phyloP scores from a whole-genome alignment of 805 yeast species.

The Wickerhamiella azymoides region DNA sequence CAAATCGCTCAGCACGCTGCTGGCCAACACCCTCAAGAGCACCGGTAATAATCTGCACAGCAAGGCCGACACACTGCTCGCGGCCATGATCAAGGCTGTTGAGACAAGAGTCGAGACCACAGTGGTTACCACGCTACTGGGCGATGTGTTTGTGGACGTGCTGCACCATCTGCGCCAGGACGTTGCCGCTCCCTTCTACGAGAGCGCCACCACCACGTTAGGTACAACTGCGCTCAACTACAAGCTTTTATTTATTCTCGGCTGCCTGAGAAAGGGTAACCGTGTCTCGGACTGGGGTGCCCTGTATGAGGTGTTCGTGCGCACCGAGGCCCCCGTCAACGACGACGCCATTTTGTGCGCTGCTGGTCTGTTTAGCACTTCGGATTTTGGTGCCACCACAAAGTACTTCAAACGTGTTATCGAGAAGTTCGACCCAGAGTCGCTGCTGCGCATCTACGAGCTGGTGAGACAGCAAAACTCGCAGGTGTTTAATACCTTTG shows the following conservation, averaged over 20 bases:
- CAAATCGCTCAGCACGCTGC: conserved; percentile 44
- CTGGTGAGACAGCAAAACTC: conserved; percentile 8
- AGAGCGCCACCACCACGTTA: conserved; percentile 4
- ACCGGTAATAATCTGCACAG: conserved; percentile 66
- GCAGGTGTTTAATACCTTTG: conserved; percentile 13
- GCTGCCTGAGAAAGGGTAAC: conserved; percentile 27
- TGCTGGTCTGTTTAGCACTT: conserved; percentile 9
- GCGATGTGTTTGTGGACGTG: conserved; percentile 18
- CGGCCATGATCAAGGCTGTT: conserved; percentile 12
- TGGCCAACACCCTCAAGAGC: conserved; percentile 61
- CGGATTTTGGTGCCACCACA: conserved; percentile 16
- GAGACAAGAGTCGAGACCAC: neutral
- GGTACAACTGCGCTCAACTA: conserved; percentile 5
- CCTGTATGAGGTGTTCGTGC: conserved; percentile 8
- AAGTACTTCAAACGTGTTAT: conserved; percentile 10
- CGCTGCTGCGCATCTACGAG: conserved; percentile 17
- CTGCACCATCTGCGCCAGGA: conserved; percentile 24
- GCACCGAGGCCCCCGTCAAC: neutral
- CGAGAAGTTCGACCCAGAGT: neutral
- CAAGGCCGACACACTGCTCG: conserved; percentile 40
- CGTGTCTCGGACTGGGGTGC: conserved; percentile 25
- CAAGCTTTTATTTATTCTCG: conserved; percentile 19
- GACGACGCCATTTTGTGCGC: conserved; percentile 13
- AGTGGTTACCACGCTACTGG: conserved; percentile 5
- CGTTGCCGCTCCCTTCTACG: conserved; percentile 21